Percentiles rank a stretch among this genome's conserved stretches.
Conservation (phyloP, 1,284 basidiomycete genomes). For the Sporisorium scitamineum region DNA sequence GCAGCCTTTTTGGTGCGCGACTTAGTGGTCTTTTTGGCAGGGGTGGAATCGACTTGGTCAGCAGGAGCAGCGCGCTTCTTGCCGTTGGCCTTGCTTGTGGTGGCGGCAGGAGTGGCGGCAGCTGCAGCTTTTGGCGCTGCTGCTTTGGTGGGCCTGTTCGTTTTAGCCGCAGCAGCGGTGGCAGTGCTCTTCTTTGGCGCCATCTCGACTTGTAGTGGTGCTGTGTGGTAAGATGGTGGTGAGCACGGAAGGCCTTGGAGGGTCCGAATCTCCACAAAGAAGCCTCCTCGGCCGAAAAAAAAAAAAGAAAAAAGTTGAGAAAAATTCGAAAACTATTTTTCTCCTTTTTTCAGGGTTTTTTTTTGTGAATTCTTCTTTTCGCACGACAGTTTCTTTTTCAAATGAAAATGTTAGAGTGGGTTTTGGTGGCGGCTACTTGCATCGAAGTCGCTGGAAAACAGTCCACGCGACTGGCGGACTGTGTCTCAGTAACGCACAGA, state of each 20-base stretch:
- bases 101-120: slow-evolving; percentile 1
- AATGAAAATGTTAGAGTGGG: slow-evolving; percentile 18
- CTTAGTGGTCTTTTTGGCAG: slow-evolving; percentile 23
- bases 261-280: background rate
- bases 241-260: background rate
- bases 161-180: background rate
- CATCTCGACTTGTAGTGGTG: slow-evolving; percentile 13
- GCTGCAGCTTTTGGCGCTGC: slow-evolving; percentile 3
- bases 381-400: slow-evolving; percentile 19
- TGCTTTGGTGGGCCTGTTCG: background rate
- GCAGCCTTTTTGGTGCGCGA: slow-evolving; percentile 16
- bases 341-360: slow-evolving; percentile 13
- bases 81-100: slow-evolving; percentile 26
- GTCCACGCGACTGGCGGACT: background rate
- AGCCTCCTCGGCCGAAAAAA: too few species aligned
- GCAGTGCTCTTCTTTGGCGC: slow-evolving; percentile 30
- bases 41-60: slow-evolving; percentile 8
- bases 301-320: background rate
- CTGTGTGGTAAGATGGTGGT: background rate
- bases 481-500: slow-evolving; percentile 7
- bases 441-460: slow-evolving; percentile 49
- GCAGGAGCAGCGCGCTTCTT: slow-evolving; percentile 31
- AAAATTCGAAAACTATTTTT: slow-evolving; percentile 15
- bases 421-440: background rate
- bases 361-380: slow-evolving; percentile 28